Evolutionary conservation across 306 rosid species (phyloP).

Genomic region (Morella rubra): DNA sequence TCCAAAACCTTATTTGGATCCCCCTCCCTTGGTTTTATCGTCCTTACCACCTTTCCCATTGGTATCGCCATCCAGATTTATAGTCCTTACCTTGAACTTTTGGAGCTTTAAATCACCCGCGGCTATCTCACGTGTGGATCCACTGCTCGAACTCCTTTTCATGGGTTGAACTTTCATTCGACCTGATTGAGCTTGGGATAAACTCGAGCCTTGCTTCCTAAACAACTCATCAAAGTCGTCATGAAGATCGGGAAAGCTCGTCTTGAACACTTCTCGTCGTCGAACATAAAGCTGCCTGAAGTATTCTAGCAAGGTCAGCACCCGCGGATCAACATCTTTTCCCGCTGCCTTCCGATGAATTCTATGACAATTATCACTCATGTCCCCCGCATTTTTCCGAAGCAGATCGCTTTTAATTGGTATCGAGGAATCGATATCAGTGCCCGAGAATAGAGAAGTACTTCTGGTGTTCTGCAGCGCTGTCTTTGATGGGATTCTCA

Average conservation of each 20-base stretch:
- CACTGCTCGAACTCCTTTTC: conserved; percentile 46
- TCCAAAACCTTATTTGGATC: conserved; percentile 5
- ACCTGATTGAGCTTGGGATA: conserved; percentile 17
- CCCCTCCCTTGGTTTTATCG: conserved; percentile 9
- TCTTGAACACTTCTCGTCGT: conserved; percentile 31
- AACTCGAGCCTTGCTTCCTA: conserved; percentile 16
- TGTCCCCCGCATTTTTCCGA: conserved; percentile 20
- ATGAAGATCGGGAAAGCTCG: conserved; percentile 26
- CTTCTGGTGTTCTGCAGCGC: not conserved
- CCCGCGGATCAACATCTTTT: conserved; percentile 31
- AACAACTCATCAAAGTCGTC: conserved; percentile 25
- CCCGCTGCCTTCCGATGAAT: conserved; percentile 23
- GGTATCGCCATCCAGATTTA: conserved; percentile 10
- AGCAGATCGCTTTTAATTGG: conserved; percentile 15
- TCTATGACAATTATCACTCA: conserved; percentile 21
- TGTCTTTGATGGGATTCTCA: not conserved
- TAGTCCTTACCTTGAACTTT: conserved; percentile 37
- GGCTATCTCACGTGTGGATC: conserved; percentile 23
- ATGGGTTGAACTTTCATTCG: conserved; percentile 11
- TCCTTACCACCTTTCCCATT: conserved; percentile 13
- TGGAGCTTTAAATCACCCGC: conserved; percentile 20
- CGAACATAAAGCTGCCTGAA: conserved; percentile 42
- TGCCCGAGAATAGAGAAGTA: not conserved
- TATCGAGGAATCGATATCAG: conserved; percentile 17
- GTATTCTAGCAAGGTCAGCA: conserved; percentile 37